Evolutionary conservation across 768 basidiomycete genomes (phyloP).

Genomic region (Auriscalpium vulgare): DNA sequence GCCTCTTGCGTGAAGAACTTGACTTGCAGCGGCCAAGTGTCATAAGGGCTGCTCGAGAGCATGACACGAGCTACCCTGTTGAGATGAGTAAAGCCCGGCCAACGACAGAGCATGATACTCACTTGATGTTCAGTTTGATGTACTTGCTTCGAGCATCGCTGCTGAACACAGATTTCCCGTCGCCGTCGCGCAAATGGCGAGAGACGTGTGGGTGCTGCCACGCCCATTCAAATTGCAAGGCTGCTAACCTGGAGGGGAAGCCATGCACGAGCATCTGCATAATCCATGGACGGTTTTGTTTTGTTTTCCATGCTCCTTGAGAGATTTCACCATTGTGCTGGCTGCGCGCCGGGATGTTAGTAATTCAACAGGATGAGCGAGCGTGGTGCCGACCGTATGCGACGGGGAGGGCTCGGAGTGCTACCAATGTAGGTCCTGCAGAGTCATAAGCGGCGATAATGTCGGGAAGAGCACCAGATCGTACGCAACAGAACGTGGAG

Average conservation of each 20-base stretch:
- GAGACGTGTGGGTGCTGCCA: constrained; percentile 76
- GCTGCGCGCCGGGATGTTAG: constrained; percentile 23
- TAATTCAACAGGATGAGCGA: not conserved
- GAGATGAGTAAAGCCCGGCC: not conserved
- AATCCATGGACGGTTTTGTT: constrained; percentile 56
- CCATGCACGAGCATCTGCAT: constrained; percentile 86
- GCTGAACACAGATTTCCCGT: constrained; percentile 34
- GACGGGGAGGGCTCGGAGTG: constrained; percentile 57
- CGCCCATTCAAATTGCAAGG: constrained; percentile 77
- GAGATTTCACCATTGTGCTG: constrained; percentile 78
- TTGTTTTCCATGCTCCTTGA: constrained; percentile 65
- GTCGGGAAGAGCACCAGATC: not conserved
- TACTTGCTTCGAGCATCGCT: constrained; percentile 20
- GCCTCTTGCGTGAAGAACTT: constrained; percentile 67
- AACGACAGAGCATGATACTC: constrained; percentile 9
- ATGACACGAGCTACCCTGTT: constrained; percentile 53
- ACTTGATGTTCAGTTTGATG: constrained; percentile 43
- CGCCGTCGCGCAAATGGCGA: constrained; percentile 47
- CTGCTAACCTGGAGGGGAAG: constrained; percentile 71
- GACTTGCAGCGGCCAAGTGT: constrained; percentile 64
- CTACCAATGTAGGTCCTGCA: constrained; percentile 70
- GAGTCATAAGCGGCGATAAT: not conserved
- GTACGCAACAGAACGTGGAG: constrained; percentile 39
- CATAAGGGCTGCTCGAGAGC: constrained; percentile 60
- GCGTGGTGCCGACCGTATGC: constrained; percentile 40